These are phyloP conservation scores for Cucumis hystrix DNA, from an alignment of 306 rosid species.

Conservation along the genomic window DNA sequence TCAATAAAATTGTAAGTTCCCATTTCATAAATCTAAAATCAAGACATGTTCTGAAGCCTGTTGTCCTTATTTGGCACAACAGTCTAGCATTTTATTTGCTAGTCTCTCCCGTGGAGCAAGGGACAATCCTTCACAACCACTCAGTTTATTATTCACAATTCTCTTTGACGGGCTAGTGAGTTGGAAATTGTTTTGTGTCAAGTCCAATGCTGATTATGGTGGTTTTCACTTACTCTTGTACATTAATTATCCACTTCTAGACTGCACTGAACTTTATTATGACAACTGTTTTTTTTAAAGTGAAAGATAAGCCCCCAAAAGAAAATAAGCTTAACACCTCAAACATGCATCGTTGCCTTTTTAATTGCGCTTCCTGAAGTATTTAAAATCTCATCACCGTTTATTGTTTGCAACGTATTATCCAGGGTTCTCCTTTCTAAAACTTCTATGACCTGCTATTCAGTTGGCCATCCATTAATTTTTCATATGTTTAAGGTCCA, in stretches of 20 bases:
- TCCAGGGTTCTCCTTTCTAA: background rate
- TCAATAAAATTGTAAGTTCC: slow-evolving; percentile 64
- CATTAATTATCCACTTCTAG: background rate
- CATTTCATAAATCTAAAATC: background rate
- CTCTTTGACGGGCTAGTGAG: background rate
- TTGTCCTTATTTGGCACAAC: background rate
- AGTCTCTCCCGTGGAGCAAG: background rate
- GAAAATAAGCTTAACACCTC: background rate
- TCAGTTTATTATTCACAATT: background rate
- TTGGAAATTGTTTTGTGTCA: background rate
- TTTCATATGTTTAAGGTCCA: background rate
- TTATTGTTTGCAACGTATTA: background rate
- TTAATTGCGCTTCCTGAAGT: background rate
- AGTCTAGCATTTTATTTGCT: background rate
- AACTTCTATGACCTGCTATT: background rate
- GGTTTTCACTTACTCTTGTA: background rate
- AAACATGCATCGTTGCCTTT: background rate
- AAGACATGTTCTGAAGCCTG: background rate
- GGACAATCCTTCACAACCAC: background rate
- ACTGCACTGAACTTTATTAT: background rate
- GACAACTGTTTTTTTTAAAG: background rate
- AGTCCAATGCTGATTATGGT: background rate
- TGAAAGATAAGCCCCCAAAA: background rate
- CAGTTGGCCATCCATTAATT: background rate
- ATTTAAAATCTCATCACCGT: background rate